phyloP scores from a whole-genome alignment of 2,329 filamentous ascomycete genomes.

The Phoma sp. region DNA sequence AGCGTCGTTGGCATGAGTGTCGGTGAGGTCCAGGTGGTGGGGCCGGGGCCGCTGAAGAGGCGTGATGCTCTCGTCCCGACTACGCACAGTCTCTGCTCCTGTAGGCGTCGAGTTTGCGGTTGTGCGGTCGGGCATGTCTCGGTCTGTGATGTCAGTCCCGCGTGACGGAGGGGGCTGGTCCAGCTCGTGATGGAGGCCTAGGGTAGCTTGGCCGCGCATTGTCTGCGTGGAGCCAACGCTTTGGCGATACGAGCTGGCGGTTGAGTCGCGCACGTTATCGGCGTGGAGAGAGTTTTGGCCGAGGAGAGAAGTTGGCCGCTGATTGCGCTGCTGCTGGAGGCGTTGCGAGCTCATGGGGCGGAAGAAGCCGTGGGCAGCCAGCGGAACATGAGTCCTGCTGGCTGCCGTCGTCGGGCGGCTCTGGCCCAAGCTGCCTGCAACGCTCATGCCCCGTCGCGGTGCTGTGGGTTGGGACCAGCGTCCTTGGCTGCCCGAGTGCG shows the following conservation, averaged over 20 bases:
- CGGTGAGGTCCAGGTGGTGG: constrained; percentile 66
- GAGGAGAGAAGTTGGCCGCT: constrained; percentile 53
- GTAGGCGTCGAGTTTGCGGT: constrained; percentile 79
- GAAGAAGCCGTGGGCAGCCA: constrained; percentile 91
- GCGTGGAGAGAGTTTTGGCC: constrained; percentile 43
- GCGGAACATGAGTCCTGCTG: constrained; percentile 85
- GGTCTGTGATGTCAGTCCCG: constrained; percentile 81
- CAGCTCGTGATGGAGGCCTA: constrained; percentile 45
- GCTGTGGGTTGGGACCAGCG: constrained; percentile 63
- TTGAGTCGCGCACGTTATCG: constrained; percentile 39
- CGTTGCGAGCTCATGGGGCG: constrained; percentile 96
- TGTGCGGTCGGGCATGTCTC: constrained; percentile 71
- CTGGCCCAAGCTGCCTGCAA: constrained; percentile 52
- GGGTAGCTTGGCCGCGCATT: constrained; percentile 31
- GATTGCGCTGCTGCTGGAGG: constrained; percentile 85
- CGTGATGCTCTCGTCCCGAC: constrained; percentile 78
- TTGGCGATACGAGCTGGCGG: constrained; percentile 45
- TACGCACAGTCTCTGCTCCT: constrained; percentile 63
- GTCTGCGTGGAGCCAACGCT: constrained; percentile 48
- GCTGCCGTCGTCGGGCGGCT: constrained; percentile 68
- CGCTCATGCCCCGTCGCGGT: constrained; percentile 58
- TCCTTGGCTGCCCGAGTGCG: constrained; percentile 49
- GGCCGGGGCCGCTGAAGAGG: constrained; percentile 69
- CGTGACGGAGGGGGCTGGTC: constrained; percentile 68
- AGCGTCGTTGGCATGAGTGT: constrained; percentile 61